Evolutionary conservation across 2,329 filamentous ascomycete genomes (phyloP).

Genomic region (Emmonsia crescens): DNA sequence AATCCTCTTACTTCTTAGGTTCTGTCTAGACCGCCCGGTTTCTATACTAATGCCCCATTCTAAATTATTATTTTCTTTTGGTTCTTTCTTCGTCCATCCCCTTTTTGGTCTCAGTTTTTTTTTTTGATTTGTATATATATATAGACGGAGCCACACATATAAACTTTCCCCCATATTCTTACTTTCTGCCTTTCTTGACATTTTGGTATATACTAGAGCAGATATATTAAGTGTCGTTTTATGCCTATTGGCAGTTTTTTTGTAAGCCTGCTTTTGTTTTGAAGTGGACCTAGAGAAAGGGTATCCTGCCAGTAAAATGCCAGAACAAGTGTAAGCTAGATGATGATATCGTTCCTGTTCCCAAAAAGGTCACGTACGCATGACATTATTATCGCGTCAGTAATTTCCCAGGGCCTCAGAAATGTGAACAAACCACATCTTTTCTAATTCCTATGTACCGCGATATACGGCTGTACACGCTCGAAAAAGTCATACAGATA

Average conservation of each 20-base stretch:
- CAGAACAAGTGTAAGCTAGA: background rate
- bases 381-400: background rate
- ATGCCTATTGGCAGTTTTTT: background rate
- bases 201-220: background rate
- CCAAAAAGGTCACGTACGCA: background rate
- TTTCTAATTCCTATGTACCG: background rate
- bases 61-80: background rate
- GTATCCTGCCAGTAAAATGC: background rate
- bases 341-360: background rate
- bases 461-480: background rate
- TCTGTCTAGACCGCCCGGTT: background rate
- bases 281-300: background rate
- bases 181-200: background rate
- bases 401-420: background rate
- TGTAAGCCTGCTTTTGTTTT: background rate
- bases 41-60: background rate
- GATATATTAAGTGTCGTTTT: background rate
- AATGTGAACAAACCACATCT: background rate
- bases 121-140: too few species aligned
- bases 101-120: too few species aligned
- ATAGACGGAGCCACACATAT: background rate
- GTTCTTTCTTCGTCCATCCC: background rate
- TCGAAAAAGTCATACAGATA: background rate
- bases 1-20: background rate
- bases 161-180: background rate